A percentile compares a stretch with the other conserved stretches of the same genome.
phyloP scores from a whole-genome alignment of 306 rosid species.

The barrel medic (Medicago truncatula) region MtrunA17r5.0-ANR NC_053045.1:49643501-49644000 shows the following conservation, averaged over 20 bases:
- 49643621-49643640: constrained; percentile 60
- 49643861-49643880: constrained; percentile 4
- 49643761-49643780: constrained; percentile 17
- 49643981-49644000: constrained; percentile 78
- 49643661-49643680: constrained; percentile 93
- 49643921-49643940: constrained; percentile 50
- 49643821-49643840: constrained; percentile 10
- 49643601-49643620: constrained; percentile 74
- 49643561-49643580: constrained; percentile 47
- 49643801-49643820: constrained; percentile 32
- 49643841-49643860: constrained; percentile 19
- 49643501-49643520: constrained; percentile 75
- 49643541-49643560: constrained; percentile 42
- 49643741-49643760: constrained; percentile 32
- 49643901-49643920: constrained; percentile 23
- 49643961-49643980: constrained; percentile 94
- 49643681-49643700: constrained; percentile 99
- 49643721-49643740: constrained; percentile 44
- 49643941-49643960: constrained; percentile 47
- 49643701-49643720: constrained; percentile 74
- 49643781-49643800: constrained; percentile 1
- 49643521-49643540: constrained; percentile 59
- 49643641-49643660: constrained; percentile 59
- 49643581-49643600: constrained; percentile 64
- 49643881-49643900: constrained; percentile 1